Evolutionary conservation across 1,284 basidiomycete species (phyloP), one percentile per base, ranked within the genome.

Genomic region (Volvariella surrecta): DNA sequence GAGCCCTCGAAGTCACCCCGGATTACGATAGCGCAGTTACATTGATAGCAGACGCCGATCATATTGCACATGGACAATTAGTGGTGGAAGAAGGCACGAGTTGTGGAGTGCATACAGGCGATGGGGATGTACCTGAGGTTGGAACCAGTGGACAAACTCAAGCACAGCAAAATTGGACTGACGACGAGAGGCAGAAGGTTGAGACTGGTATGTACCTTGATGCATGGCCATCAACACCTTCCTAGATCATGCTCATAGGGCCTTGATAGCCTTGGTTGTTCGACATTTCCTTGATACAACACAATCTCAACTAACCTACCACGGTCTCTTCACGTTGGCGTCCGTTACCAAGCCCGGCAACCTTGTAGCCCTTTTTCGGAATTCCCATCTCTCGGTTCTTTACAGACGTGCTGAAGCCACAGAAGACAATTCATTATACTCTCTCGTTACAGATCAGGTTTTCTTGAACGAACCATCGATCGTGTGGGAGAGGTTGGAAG

Each of bases 401-500:
- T 88, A 91, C 69, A 88, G 84, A 54, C 17, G 47, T 45, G 37
- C 50, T 4, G 45, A 49, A 13, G 54, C 53, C 13, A 28, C 24
- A 11, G 55, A 59, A 6, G 71, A 74, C 41, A 62, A 71, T 2
- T 68, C 72, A 18, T 66, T 94, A 2, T 93, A 89, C 60, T 76
- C 77, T 2, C 79, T 94, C 47, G 87, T 83, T 4, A 91, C 89
- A 0, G 92, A 94, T 59, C 71, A 85, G 39, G 75, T 81, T 17
- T 91, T 94, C 58, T 62, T 84, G 11, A 62, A 79, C 51, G 89
- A 93, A 56, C 68, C 80, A 0, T 76, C 77, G 15, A 78, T 93
- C 19, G 78, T 93, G 3, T 94, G 92, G 90, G 90, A 95, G 62
- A 77, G 82, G 13, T 64, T 95, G 17, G 87, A 88, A 52, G 92